Conservation (phyloP, 768 basidiomycete genomes). For the Rhodotorula paludigena region DNA sequence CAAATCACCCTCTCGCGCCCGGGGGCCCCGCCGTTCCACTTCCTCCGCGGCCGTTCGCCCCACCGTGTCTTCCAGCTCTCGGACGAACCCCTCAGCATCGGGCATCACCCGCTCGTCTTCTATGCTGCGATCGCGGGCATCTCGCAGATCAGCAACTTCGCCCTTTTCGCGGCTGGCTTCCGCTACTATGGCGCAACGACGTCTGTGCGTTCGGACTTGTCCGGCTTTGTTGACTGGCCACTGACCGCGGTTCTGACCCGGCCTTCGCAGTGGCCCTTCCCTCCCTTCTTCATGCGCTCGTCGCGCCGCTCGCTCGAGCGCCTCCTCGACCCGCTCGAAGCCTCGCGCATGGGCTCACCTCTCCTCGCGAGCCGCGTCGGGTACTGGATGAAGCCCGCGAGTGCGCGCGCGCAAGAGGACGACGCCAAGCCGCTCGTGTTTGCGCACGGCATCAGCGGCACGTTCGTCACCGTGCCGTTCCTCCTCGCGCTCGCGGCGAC, state of each 20-base stretch:
- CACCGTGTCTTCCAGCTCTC: slow-evolving; percentile 18
- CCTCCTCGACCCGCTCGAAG: slow-evolving; percentile 17
- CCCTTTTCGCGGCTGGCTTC: slow-evolving; percentile 23
- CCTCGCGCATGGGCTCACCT: slow-evolving; percentile 12
- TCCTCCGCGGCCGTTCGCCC: slow-evolving; percentile 9
- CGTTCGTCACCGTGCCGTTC: slow-evolving; percentile 4
- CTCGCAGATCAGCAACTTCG: neutral
- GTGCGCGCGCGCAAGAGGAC: slow-evolving; percentile 1
- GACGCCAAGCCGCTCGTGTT: slow-evolving; percentile 25
- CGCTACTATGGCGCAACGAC: slow-evolving; percentile 22
- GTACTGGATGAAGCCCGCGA: slow-evolving; percentile 28
- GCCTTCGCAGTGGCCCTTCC: slow-evolving; percentile 12
- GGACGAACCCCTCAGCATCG: slow-evolving; percentile 8
- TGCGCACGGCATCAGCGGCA: slow-evolving; percentile 33
- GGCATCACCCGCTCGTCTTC: slow-evolving; percentile 31
- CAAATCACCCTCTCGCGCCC: slow-evolving; percentile 17
- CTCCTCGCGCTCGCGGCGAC: neutral
- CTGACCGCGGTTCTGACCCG: neutral
- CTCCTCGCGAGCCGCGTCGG: slow-evolving; percentile 1
- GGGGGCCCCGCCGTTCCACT: slow-evolving; percentile 11
- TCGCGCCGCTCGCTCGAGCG: slow-evolving; percentile 25
- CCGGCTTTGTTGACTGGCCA: too few species aligned
- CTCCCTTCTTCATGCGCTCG: slow-evolving; percentile 18
- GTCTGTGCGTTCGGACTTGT: neutral
- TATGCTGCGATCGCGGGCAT: slow-evolving; percentile 12